These are phyloP conservation scores for Gloeophyllum trabeum DNA, from an alignment of 768 basidiomycete genomes.

Conservation along the genomic window DNA sequence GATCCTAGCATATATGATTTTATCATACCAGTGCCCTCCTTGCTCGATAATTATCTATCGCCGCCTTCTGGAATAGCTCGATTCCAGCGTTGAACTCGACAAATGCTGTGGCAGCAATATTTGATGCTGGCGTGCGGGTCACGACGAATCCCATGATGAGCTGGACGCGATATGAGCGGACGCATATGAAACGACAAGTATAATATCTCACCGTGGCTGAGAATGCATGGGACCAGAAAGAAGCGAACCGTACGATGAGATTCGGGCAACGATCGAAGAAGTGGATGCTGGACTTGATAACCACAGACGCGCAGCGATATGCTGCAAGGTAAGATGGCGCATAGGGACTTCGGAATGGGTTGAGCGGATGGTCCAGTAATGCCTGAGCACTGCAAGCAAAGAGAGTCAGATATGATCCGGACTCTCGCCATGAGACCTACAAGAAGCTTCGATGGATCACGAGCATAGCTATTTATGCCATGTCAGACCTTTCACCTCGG, in stretches of 20 bases:
- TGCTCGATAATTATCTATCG: slow-evolving; percentile 32
- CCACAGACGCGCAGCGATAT: slow-evolving; percentile 37
- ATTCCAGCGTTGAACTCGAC: slow-evolving; percentile 35
- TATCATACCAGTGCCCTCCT: slow-evolving; percentile 34
- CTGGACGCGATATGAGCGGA: neutral
- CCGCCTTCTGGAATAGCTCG: slow-evolving; percentile 32
- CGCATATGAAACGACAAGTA: too few relatives aligned
- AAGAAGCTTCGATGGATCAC: slow-evolving; percentile 48
- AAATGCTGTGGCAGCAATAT: slow-evolving; percentile 36
- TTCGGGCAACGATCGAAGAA: slow-evolving; percentile 35
- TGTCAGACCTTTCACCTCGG: neutral
- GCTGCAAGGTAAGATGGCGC: slow-evolving; percentile 46
- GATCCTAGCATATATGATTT: too few relatives aligned
- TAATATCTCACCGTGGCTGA: slow-evolving; percentile 4
- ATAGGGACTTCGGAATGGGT: slow-evolving; percentile 43
- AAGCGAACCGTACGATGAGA: slow-evolving; percentile 25
- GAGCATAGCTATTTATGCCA: slow-evolving; percentile 28
- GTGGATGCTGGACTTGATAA: slow-evolving; percentile 37
- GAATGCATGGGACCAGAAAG: slow-evolving; percentile 7
- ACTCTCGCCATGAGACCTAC: neutral
- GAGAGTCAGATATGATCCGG: neutral
- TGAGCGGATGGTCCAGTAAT: slow-evolving; percentile 39
- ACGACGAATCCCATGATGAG: slow-evolving; percentile 50
- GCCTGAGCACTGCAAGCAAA: slow-evolving; percentile 38
- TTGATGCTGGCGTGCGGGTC: slow-evolving; percentile 40